These are phyloP conservation scores for Lachnum nothofagi DNA, from an alignment of 2,329 filamentous ascomycete genomes.

Conservation along the genomic window DNA sequence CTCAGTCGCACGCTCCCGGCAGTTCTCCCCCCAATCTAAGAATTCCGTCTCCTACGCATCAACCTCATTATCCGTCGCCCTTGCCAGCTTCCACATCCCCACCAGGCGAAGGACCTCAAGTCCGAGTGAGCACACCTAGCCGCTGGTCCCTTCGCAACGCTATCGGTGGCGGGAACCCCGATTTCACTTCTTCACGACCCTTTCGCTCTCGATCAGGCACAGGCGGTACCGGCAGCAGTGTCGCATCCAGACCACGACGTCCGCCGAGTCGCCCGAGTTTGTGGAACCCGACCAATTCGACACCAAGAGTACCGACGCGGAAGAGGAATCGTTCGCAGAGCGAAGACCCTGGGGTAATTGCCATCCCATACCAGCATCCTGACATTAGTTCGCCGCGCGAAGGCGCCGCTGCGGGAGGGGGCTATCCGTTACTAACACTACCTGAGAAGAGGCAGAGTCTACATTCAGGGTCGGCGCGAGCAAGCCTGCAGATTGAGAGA, in stretches of 20 bases:
- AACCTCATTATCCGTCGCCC: conserved; percentile 29
- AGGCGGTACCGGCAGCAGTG: conserved; percentile 19
- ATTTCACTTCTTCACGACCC: conserved; percentile 24
- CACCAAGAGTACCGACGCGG: conserved; percentile 37
- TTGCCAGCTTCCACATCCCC: conserved; percentile 13
- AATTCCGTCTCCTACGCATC: conserved; percentile 20
- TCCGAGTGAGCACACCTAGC: conserved; percentile 43
- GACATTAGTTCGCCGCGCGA: conserved; percentile 23
- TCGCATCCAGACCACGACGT: conserved; percentile 23
- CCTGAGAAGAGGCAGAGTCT: conserved; percentile 52
- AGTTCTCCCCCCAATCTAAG: conserved; percentile 8
- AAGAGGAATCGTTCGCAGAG: conserved; percentile 16
- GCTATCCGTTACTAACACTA: conserved; percentile 51
- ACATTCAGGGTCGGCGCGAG: conserved; percentile 40
- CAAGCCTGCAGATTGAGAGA: conserved; percentile 44
- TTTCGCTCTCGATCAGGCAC: conserved; percentile 27
- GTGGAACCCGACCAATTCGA: conserved; percentile 58
- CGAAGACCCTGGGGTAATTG: conserved; percentile 20
- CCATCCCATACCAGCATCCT: conserved; percentile 31
- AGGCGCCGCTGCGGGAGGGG: conserved; percentile 25
- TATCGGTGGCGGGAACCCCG: conserved; percentile 22
- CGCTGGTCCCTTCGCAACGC: conserved; percentile 33
- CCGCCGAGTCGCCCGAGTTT: conserved; percentile 38
- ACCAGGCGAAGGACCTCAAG: conserved; percentile 20
- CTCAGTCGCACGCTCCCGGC: conserved; percentile 15